phyloP scores from a whole-genome alignment of 1,284 basidiomycete genomes.

The Bjerkandera adusta region DNA sequence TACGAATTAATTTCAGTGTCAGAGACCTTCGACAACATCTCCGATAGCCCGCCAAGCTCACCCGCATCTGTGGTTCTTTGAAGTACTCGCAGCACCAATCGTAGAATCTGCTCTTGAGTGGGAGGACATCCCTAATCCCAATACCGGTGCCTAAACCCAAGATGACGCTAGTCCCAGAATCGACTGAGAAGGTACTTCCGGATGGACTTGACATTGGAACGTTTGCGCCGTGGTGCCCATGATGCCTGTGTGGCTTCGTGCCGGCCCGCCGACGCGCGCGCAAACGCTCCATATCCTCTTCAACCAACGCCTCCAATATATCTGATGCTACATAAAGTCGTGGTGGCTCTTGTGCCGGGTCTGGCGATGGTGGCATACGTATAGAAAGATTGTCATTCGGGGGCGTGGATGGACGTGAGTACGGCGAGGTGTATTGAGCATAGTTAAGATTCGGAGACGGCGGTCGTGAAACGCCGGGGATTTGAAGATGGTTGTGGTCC shows the following conservation, averaged over 20 bases:
- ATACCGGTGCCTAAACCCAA: constrained; percentile 72
- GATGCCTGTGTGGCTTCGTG: constrained; percentile 33
- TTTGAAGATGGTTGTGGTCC: constrained; percentile 25
- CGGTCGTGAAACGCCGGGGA: constrained; percentile 54
- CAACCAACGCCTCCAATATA: constrained; percentile 84
- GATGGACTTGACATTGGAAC: constrained; percentile 55
- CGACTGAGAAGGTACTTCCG: constrained; percentile 71
- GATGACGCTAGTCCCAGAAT: constrained; percentile 65
- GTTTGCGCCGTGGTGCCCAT: constrained; percentile 17
- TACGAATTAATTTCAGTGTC: constrained; percentile 29
- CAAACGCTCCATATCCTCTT: constrained; percentile 88
- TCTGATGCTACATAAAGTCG: constrained; percentile 64
- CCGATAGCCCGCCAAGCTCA: constrained; percentile 40
- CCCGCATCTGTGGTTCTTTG: constrained; percentile 97
- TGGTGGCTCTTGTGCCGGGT: constrained; percentile 25
- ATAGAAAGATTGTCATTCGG: constrained; percentile 23
- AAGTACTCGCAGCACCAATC: constrained; percentile 98
- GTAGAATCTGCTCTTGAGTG: constrained; percentile 89
- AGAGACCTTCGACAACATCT: no score
- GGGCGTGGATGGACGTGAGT: constrained; percentile 52
- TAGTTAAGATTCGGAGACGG: constrained; percentile 76
- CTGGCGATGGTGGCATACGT: constrained; percentile 33
- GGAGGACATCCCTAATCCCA: constrained; percentile 72
- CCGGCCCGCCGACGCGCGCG: constrained; percentile 60
- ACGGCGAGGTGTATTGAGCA: constrained; percentile 75